Evolutionary conservation across 371 early-diverging fungal genomes (phyloP).

Genomic region (Circinella minor): DNA sequence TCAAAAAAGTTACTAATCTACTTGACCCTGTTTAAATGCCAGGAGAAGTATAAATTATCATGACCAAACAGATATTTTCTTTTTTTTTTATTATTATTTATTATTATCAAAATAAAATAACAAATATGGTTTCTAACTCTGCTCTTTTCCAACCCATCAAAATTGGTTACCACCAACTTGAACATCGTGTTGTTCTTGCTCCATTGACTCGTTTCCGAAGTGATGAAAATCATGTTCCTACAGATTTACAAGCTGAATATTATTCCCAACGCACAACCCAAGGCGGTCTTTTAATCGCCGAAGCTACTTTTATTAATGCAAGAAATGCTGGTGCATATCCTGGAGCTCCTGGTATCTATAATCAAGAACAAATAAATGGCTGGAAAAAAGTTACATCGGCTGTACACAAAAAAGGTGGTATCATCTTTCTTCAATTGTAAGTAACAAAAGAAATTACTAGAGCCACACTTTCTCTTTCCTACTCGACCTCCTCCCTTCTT

Average conservation of each 20-base stretch:
- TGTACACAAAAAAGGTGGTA: constrained; percentile 60
- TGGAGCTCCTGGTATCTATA: constrained; percentile 55
- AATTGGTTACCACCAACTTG: constrained; percentile 27
- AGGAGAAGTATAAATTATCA: too few relatives aligned
- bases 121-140: background rate
- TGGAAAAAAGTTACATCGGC: constrained; percentile 65
- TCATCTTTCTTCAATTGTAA: constrained; percentile 54
- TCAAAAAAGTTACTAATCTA: too few relatives aligned
- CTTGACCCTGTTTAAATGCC: too few relatives aligned
- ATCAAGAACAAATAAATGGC: constrained; percentile 50
- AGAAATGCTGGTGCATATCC: constrained; percentile 38
- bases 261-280: constrained; percentile 61
- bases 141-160: constrained; percentile 34
- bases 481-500: too few relatives aligned
- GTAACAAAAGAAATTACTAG: too few relatives aligned
- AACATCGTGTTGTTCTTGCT: constrained; percentile 60
- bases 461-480: too few relatives aligned
- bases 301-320: constrained; percentile 56
- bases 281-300: constrained; percentile 63
- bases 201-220: constrained; percentile 59
- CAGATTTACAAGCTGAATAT: constrained; percentile 51
- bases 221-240: constrained; percentile 29
- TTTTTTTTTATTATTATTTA: too few relatives aligned
- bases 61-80: too few relatives aligned
- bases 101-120: too few relatives aligned